Base-by-base conservation (phyloP, 2,329 filamentous ascomycete genomes). In the Ceratocystis huliohia region DNA sequence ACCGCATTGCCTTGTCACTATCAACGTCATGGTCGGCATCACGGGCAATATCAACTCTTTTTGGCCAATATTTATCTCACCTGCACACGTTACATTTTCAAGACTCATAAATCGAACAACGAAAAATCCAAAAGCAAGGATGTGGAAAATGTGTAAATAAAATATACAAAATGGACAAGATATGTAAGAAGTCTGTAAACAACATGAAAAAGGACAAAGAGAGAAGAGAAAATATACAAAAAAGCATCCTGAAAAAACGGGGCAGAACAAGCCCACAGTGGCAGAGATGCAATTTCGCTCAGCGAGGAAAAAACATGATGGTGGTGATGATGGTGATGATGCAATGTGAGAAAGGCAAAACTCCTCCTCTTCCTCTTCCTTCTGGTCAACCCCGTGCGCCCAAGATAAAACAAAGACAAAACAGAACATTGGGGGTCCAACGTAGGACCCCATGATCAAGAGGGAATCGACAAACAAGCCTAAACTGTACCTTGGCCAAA, bases 291-390 rank as follows among this genome's bases (percentile, higher is more conserved):
- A 37, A 59, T 59, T 59, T 59, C 56, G 56, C 56, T 59, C 56
- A 59, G 28, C 56, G 56, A 59, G 30, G n/a, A 59, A 37, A 59
- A 37, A 59, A 59, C 28, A 59, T 59, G 56, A 37, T 59, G 56
- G 28, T 59, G 56, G 56, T 37, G 56, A 59, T 59, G 56, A 59
- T 59, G 56, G 56, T 59, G 56, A 59, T 59, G 56, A 59, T 59
- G 56, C 56, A 59, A 59, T n/a, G 56, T 37, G 56, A 30, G 8
- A 37, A 59, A 59, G 13, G n/a, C 13, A 33, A 33, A 59, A 59
- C 20, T 56, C 50, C 28, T 37, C 22, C 48, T 53, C 20, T 50
- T 56, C 50, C n/a, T 8, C 25, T 25, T 33, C 56, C 56, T 59
- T 30, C 33, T 37, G 37, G 37, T 2, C 17, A 28, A 13, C 48